phyloP scores from a whole-genome alignment of 2,329 filamentous ascomycete genomes.

The Thyridium curvatum region DNA sequence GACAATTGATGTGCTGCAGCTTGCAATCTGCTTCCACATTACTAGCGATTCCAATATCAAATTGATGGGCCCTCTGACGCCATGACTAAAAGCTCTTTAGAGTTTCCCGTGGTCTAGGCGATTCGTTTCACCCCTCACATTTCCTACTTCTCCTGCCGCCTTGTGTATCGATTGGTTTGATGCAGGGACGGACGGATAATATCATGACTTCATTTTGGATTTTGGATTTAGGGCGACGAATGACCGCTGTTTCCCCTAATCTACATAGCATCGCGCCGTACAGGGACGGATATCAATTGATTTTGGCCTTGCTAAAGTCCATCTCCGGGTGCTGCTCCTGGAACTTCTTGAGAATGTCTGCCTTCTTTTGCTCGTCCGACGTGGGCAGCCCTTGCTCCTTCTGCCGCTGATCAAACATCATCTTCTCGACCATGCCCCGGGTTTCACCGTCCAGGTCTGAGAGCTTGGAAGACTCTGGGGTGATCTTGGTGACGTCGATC shows the following conservation, averaged over 20 bases:
- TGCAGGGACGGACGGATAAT: too few species aligned
- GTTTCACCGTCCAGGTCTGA: slow-evolving; percentile 93
- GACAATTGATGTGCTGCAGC: slow-evolving; percentile 50
- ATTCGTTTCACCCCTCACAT: slow-evolving; percentile 63
- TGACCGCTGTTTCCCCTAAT: too few species aligned
- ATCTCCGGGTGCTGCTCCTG: slow-evolving; percentile 71
- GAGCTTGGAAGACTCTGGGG: slow-evolving; percentile 86
- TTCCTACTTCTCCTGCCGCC: too few species aligned
- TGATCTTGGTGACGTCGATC: slow-evolving; percentile 94
- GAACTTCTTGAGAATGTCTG: slow-evolving; percentile 89
- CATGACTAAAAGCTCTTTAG: slow-evolving; percentile 23
- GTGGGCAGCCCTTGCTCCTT: slow-evolving; percentile 87
- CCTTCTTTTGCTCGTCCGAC: slow-evolving; percentile 93
- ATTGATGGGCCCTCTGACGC: slow-evolving; percentile 56
- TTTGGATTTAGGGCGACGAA: too few species aligned
- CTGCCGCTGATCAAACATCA: slow-evolving; percentile 99
- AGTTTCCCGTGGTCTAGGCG: slow-evolving; percentile 41
- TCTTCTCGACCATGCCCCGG: slow-evolving; percentile 97
- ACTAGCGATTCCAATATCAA: slow-evolving; percentile 52
- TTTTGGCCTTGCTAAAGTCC: slow-evolving; percentile 67
- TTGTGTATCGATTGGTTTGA: too few species aligned
- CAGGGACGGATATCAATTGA: slow-evolving; percentile 34
- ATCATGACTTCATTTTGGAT: too few species aligned
- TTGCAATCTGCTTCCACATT: slow-evolving; percentile 46
- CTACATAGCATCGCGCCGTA: too few species aligned